Evolutionary conservation across 2,329 filamentous ascomycete species (phyloP).

Genomic region (Pyricularia grisea): DNA sequence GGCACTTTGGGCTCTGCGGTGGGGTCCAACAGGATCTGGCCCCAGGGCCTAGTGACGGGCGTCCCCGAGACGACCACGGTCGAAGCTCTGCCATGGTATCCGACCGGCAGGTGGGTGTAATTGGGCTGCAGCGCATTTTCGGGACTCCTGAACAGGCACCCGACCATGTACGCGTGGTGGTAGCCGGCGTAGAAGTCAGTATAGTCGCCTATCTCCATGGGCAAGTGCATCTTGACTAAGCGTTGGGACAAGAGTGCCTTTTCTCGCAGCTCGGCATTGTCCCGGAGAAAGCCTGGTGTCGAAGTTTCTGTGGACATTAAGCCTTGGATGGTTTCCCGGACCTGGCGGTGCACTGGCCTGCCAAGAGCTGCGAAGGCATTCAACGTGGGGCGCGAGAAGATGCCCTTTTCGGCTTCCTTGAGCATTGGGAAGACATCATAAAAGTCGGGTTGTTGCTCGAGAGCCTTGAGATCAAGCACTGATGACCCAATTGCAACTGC

Average conservation of each 20-base stretch:
- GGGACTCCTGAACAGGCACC: conserved; percentile 62
- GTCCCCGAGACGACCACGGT: conserved; percentile 69
- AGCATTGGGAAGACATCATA: conserved; percentile 18
- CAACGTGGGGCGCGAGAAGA: conserved; percentile 18
- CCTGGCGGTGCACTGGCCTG: conserved; percentile 55
- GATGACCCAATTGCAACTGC: conserved; percentile 62
- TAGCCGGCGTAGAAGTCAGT: conserved; percentile 78
- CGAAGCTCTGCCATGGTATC: conserved; percentile 71
- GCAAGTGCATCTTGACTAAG: conserved; percentile 57
- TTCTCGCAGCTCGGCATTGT: conserved; percentile 48
- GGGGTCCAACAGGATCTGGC: conserved; percentile 62
- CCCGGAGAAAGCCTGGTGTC: conserved; percentile 50
- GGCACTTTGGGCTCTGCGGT: conserved; percentile 52
- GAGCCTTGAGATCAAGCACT: conserved; percentile 55
- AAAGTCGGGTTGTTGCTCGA: conserved; percentile 51
- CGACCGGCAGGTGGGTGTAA: conserved; percentile 73
- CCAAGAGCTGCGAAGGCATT: conserved; percentile 62
- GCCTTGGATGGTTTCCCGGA: conserved; percentile 59
- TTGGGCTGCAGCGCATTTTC: conserved; percentile 70
- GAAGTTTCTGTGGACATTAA: conserved; percentile 50
- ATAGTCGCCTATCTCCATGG: conserved; percentile 73
- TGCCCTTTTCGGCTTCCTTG: conserved; percentile 5
- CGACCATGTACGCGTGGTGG: conserved; percentile 63
- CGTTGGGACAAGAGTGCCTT: conserved; percentile 49
- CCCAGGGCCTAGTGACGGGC: conserved; percentile 60